Evolutionary conservation across 106 monocot genomes (phyloP), one percentile per base, ranked within the genome.

Genomic region (Hemerocallis citrina): DNA sequence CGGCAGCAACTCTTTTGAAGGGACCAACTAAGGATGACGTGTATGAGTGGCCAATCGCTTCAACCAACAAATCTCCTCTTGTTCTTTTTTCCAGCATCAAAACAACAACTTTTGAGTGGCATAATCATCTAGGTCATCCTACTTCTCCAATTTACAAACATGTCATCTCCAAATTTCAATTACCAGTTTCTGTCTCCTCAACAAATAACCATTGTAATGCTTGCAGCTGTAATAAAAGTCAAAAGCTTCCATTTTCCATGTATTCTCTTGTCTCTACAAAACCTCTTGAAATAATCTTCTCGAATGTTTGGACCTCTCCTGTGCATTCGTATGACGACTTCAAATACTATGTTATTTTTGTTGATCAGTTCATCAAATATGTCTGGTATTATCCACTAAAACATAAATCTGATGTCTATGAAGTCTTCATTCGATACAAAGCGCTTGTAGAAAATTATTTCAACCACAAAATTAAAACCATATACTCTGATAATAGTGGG

Each of bases 291-390:
- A 34, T 57, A 7, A 6, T 57, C 15, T 57, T 34, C 17, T 17
- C 57, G 15, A 13, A 57, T 57, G 33, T 34, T 5, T 57, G 34
- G 57, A 57, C 57, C 19, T 57, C 57, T 34, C 29, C 15, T 34
- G 20, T 35, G n/a, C 19, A 5, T 0, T 57, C 57, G 0, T 5
- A 13, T 57, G 32, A n/a, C 10, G 19, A 17, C 15, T 57, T 17
- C 14, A 57, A 34, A 35, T 57, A 57, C 20, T 57, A 34, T 34
- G 6, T 57, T 15, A 3, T 7, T 17, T 57, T 57, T 34, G 6
- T 34, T 33, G 57, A 34, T 57, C 57, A 34, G 4, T 57, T 33
- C 19, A 57, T 34, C 3, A 57, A 33, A 17, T 57, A 57, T 19
- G 9, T 34, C 1, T 57, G 57, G 34, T 21, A 19, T 5, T 57